Evolutionary conservation across 257 asterid genomes (phyloP).

Genomic region (Nicotiana otophora): DNA sequence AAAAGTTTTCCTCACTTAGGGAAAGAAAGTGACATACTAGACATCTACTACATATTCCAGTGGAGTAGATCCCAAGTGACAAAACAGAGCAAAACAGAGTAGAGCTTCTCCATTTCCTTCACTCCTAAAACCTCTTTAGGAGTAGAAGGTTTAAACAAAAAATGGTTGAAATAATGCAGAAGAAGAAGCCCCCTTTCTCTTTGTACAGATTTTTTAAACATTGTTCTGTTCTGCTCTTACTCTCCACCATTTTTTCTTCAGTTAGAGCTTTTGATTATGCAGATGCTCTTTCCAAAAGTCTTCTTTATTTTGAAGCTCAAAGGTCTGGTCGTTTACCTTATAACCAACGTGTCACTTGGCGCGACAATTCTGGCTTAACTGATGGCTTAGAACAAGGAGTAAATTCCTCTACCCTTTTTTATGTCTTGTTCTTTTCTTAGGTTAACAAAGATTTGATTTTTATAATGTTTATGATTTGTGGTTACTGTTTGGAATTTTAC

Average conservation of each 20-base stretch:
- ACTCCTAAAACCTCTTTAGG: slow-evolving; percentile 17
- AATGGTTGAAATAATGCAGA: not conserved
- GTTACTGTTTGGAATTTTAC: not conserved
- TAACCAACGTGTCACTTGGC: slow-evolving; percentile 32
- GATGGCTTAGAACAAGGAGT: slow-evolving; percentile 38
- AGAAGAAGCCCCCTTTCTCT: not conserved
- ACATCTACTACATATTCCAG: not conserved
- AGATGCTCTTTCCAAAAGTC: slow-evolving; percentile 25
- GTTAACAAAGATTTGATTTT: too few relatives aligned
- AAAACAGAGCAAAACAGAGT: not conserved
- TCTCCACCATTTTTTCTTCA: not conserved
- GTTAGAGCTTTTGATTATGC: slow-evolving; percentile 18
- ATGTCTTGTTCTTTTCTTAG: too few relatives aligned
- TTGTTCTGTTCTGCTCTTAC: not conserved
- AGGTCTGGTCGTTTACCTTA: slow-evolving; percentile 35
- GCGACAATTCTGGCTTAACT: slow-evolving; percentile 29
- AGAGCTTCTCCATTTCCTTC: slow-evolving; percentile 10
- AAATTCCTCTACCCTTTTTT: not conserved
- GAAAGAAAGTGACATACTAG: not conserved
- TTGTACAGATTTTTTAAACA: not conserved
- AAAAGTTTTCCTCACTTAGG: not conserved
- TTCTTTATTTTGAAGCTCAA: slow-evolving; percentile 32
- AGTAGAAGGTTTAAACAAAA: not conserved
- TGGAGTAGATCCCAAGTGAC: not conserved
- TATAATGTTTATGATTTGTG: not conserved